phyloP scores from a whole-genome alignment of 768 basidiomycete species.

The Daedalea quercina region DNA sequence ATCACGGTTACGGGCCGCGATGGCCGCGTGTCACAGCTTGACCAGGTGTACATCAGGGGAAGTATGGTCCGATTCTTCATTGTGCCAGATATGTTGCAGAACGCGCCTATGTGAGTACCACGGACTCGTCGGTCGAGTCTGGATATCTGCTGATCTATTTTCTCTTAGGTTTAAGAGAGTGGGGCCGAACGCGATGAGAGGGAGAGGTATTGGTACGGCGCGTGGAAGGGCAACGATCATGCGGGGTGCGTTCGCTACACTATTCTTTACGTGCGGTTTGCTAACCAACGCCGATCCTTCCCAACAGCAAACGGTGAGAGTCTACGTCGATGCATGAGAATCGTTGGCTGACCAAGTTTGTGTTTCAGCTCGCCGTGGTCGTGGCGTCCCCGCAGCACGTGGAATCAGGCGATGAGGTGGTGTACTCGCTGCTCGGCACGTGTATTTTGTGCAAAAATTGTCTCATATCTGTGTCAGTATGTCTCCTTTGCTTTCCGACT shows the following conservation, averaged over 20 bases:
- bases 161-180: conserved; percentile 91
- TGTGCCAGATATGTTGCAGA: conserved; percentile 98
- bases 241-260: conserved; percentile 61
- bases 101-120: conserved; percentile 88
- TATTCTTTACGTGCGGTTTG: conserved; percentile 1
- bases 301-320: conserved; percentile 67
- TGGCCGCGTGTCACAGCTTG: conserved; percentile 96
- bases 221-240: conserved; percentile 98
- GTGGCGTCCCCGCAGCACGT: conserved; percentile 68
- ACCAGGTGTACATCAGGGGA: conserved; percentile 98
- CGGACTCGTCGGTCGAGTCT: not conserved
- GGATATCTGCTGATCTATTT: not conserved
- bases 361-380: conserved; percentile 73
- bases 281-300: conserved; percentile 14
- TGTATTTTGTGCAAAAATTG: conserved; percentile 11
- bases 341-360: not conserved
- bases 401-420: conserved; percentile 71
- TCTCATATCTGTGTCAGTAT: conserved; percentile 20
- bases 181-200: conserved; percentile 97
- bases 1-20: conserved; percentile 98
- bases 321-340: not conserved
- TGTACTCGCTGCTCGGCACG: conserved; percentile 3
- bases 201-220: conserved; percentile 97
- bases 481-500: not conserved
- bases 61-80: conserved; percentile 99